phyloP scores from a whole-genome alignment of 441 rosid species.

The Kokia cookei region DNA sequence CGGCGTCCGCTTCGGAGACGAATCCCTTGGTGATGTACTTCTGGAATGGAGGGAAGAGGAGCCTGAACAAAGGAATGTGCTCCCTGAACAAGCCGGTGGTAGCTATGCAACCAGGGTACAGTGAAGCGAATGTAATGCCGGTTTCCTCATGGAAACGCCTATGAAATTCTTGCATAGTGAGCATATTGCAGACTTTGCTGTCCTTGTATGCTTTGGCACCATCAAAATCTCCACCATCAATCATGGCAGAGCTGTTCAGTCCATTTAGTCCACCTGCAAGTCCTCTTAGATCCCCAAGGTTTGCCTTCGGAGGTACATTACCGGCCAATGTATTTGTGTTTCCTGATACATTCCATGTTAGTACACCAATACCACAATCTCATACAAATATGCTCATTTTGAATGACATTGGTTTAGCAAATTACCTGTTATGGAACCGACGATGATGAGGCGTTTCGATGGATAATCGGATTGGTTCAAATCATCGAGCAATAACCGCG shows the following conservation, averaged over 20 bases:
- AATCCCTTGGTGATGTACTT: slow-evolving; percentile 91
- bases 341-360: slow-evolving; percentile 36
- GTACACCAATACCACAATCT: not conserved
- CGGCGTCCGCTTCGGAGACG: slow-evolving; percentile 88
- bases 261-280: slow-evolving; percentile 66
- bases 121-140: slow-evolving; percentile 73
- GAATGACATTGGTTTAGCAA: not conserved
- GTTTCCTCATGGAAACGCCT: slow-evolving; percentile 82
- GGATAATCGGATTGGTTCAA: slow-evolving; percentile 69
- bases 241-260: slow-evolving; percentile 78
- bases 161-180: slow-evolving; percentile 89
- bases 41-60: slow-evolving; percentile 87
- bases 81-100: slow-evolving; percentile 88
- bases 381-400: not conserved
- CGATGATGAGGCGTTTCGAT: slow-evolving; percentile 79
- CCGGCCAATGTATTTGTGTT: slow-evolving; percentile 97
- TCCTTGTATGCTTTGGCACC: slow-evolving; percentile 98
- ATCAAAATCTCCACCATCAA: slow-evolving; percentile 87
- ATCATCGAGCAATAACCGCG: slow-evolving; percentile 73
- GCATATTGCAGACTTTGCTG: slow-evolving; percentile 97
- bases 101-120: slow-evolving; percentile 97
- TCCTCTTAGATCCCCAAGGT: slow-evolving; percentile 90
- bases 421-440: slow-evolving; percentile 89
- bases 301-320: slow-evolving; percentile 93
- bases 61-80: slow-evolving; percentile 72